phyloP scores from a whole-genome alignment of 176 grass and related monocot genomes.

The sorghum (Sorghum bicolor) region DNA sequence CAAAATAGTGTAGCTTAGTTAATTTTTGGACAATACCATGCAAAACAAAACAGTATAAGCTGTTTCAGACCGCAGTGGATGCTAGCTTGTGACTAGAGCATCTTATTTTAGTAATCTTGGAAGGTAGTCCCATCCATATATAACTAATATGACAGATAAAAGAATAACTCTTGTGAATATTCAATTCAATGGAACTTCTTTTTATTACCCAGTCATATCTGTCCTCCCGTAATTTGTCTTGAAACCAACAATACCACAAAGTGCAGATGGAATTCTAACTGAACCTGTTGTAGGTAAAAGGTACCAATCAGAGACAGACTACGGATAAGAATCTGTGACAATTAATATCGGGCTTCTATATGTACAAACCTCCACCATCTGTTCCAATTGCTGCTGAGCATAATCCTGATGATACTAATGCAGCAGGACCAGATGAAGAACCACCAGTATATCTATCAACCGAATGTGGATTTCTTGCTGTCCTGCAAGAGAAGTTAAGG shows the following conservation, averaged over 20 bases:
- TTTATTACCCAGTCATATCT: constrained; percentile 79
- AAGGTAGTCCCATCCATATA: constrained; percentile 7
- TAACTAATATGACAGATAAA: not conserved
- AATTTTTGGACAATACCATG: not conserved
- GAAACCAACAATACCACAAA: constrained; percentile 94
- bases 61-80: not conserved
- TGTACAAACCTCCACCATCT: constrained; percentile 82
- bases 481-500: constrained; percentile 52
- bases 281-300: constrained; percentile 59
- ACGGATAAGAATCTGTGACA: constrained; percentile 6
- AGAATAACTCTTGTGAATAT: not conserved
- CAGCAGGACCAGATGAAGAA: constrained; percentile 95
- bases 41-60: constrained; percentile 2
- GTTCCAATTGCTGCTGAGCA: constrained; percentile 88
- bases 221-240: constrained; percentile 94
- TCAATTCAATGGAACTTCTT: not conserved
- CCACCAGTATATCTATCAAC: constrained; percentile 95
- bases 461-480: constrained; percentile 91
- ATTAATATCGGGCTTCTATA: not conserved
- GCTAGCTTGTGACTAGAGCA: not conserved
- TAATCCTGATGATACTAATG: constrained; percentile 90
- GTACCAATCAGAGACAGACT: not conserved
- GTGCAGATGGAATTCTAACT: constrained; percentile 94
- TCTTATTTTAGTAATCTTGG: not conserved
- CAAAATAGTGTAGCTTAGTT: not conserved